Conservation (phyloP, 2,329 filamentous ascomycete species). For the Trichoderma endophyticum region DNA sequence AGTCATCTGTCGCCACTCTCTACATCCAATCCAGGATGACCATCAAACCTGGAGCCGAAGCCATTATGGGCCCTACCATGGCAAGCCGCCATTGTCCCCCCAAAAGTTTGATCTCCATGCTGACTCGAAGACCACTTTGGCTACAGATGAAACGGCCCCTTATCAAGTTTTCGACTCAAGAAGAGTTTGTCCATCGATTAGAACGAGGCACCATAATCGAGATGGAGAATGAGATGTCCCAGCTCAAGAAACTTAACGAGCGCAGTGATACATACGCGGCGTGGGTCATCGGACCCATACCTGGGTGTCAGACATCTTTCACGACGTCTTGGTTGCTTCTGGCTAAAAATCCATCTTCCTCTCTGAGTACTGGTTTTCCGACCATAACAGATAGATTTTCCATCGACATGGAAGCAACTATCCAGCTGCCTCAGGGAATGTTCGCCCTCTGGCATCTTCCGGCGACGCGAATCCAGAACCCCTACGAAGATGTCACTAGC, state of each 20-base stretch:
- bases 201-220: conserved; percentile 35
- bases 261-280: conserved; percentile 22
- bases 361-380: conserved; percentile 28
- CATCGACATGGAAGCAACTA: conserved; percentile 26
- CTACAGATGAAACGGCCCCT: conserved; percentile 12
- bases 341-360: conserved; percentile 25
- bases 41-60: background rate
- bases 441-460: conserved; percentile 29
- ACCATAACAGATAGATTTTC: conserved; percentile 28
- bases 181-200: conserved; percentile 29
- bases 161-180: conserved; percentile 24
- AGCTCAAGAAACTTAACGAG: conserved; percentile 29
- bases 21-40: background rate
- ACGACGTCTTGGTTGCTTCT: conserved; percentile 33
- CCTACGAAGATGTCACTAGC: conserved; percentile 27
- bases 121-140: background rate
- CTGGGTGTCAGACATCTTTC: conserved; percentile 29
- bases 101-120: background rate
- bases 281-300: conserved; percentile 34
- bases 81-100: background rate
- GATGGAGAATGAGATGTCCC: conserved; percentile 31
- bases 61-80: background rate
- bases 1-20: background rate
- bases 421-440: conserved; percentile 23
- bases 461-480: conserved; percentile 30